Evolutionary conservation across 495 filamentous ascomycete genomes (phyloP), one percentile per base, ranked within the genome.

Genomic region (Hapsidospora chrysogenum): DNA sequence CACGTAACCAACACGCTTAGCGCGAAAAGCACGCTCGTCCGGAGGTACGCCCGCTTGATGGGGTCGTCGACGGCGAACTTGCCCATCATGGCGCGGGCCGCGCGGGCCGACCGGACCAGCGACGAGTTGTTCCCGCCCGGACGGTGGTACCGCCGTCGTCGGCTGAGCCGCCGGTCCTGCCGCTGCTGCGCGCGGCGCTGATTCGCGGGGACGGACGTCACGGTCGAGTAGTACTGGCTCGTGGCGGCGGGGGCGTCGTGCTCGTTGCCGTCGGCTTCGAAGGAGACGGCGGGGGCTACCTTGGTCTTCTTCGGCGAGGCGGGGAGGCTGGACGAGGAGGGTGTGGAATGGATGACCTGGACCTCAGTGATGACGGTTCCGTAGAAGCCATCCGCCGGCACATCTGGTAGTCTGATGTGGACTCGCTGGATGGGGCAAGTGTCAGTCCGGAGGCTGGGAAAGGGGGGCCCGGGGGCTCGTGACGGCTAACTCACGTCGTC

Each of bases 11-110:
- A 52, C 5, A 86, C 60, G 1, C 78, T 72, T 30, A 78, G 56
- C 21, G 81, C 80, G 52, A 83, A 86, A 1, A 86, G 56, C 42
- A 82, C 66, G 0, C 78, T 78, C 18, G 73, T 80, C 26, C 76
- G 79, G 18, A 72, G 71, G 50, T 86, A 86, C 3, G 73, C 72
- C 58, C 72, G 75, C 17, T 75, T 72, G 13, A 68, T 60, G 36
- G 60, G 66, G 41, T 71, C 67, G 33, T 57, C 52, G 41, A 61
- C 47, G 22, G 25, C 38, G 29, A 55, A 47, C 3, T 52, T 52
- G 28, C 35, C 33, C 26, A 44, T 36, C 38, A 40, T 15, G 1
- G 20, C 15, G 10, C 3, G 20, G 13, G 34, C 15, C n/a, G n/a
- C n/a, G n/a, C n/a, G n/a, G n/a, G n/a, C n/a, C n/a, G n/a, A n/a